Evolutionary conservation across 2,329 filamentous ascomycete genomes (phyloP).

Genomic region (Claviceps pazoutovae): DNA sequence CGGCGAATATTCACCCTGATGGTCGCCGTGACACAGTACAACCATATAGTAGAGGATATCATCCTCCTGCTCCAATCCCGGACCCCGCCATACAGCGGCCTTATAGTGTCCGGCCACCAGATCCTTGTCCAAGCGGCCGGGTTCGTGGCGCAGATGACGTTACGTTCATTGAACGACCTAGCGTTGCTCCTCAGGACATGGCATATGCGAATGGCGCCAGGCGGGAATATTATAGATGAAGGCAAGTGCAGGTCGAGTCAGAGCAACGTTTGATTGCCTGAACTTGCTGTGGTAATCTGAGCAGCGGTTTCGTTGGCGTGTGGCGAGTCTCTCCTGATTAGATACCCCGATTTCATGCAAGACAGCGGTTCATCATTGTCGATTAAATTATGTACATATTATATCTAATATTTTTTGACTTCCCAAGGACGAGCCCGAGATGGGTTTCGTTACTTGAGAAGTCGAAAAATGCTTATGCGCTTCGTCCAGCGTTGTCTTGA

Average conservation of each 20-base stretch:
- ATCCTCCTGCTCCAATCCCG: conserved; percentile 10
- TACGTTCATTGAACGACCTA: conserved; percentile 30
- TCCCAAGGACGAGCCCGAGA: background rate
- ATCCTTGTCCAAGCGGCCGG: conserved; percentile 17
- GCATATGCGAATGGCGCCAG: conserved; percentile 30
- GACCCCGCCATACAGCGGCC: conserved; percentile 12
- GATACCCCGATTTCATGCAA: background rate
- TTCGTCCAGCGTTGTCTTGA: too few relatives aligned
- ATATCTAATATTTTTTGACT: background rate
- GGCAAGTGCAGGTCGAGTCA: background rate
- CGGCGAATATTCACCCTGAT: conserved; percentile 15
- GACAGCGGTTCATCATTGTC: background rate
- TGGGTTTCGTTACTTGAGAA: too few relatives aligned
- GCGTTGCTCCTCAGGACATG: conserved; percentile 27
- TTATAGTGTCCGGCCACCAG: conserved; percentile 29
- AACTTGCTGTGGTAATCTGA: background rate
- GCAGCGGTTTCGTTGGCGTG: background rate
- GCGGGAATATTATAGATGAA: conserved; percentile 22
- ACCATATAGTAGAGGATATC: conserved; percentile 20
- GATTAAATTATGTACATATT: background rate
- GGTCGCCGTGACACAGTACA: conserved; percentile 16
- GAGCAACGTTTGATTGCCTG: background rate
- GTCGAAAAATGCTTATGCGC: too few relatives aligned
- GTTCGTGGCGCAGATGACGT: conserved; percentile 23
- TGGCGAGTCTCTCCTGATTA: background rate